These are phyloP conservation scores for Leishmania mexicana DNA, from an alignment of 208 protist genomes.

Conservation along the genomic window DNA sequence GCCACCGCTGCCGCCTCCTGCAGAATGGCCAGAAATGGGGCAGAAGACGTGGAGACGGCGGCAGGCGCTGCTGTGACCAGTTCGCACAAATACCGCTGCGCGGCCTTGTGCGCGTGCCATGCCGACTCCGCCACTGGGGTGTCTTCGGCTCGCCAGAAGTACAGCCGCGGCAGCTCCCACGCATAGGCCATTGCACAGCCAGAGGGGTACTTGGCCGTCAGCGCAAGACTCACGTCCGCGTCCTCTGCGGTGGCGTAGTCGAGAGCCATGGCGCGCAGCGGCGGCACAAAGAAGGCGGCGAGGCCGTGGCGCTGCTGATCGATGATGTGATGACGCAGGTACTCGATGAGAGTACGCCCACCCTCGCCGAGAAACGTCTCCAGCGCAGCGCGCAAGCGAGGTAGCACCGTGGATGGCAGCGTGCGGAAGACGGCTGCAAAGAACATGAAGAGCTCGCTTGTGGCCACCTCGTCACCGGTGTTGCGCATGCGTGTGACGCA, in stretches of 20 bases:
- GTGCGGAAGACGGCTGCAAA: slow-evolving; percentile 39
- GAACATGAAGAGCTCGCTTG: slow-evolving; percentile 62
- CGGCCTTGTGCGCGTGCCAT: slow-evolving; percentile 32
- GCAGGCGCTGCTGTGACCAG: slow-evolving; percentile 12
- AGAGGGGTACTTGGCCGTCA: slow-evolving; percentile 27
- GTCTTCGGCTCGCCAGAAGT: slow-evolving; percentile 38
- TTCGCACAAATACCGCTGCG: slow-evolving; percentile 33
- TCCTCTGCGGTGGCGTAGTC: slow-evolving; percentile 52
- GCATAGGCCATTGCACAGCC: slow-evolving; percentile 50
- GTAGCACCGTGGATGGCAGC: slow-evolving; percentile 19
- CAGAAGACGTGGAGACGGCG: neutral
- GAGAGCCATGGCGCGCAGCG: slow-evolving; percentile 70
- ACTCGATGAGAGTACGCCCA: slow-evolving; percentile 21
- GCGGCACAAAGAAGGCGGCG: slow-evolving; percentile 64
- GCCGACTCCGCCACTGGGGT: slow-evolving; percentile 41
- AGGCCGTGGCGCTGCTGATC: slow-evolving; percentile 44
- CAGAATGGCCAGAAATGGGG: slow-evolving; percentile 49
- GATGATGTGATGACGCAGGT: slow-evolving; percentile 52
- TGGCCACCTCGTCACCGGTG: slow-evolving; percentile 22
- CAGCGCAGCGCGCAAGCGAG: slow-evolving; percentile 23
- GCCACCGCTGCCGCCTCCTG: slow-evolving; percentile 44
- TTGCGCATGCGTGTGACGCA: slow-evolving; percentile 9
- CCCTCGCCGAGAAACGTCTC: slow-evolving; percentile 37
- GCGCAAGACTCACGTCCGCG: slow-evolving; percentile 31
- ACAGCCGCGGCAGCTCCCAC: slow-evolving; percentile 56